phyloP scores from a whole-genome alignment of 768 basidiomycete species.

The Aureoboletus auriporus region DNA sequence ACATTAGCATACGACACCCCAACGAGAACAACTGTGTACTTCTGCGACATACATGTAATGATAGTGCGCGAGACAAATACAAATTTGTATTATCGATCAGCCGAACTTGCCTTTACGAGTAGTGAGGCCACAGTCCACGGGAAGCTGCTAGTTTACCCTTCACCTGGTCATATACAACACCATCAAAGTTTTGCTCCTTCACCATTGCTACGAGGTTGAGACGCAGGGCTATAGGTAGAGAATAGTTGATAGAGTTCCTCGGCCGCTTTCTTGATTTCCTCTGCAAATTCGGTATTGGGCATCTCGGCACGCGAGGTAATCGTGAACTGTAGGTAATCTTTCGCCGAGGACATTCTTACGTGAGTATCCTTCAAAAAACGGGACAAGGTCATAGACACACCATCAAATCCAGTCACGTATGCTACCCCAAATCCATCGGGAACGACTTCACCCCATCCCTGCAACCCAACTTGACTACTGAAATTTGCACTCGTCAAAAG shows the following conservation, averaged over 20 bases:
- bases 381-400: conserved; percentile 33
- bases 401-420: conserved; percentile 88
- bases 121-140: too few relatives aligned
- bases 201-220: too few relatives aligned
- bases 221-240: conserved; percentile 1
- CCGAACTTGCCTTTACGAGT: too few relatives aligned
- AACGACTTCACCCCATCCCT: conserved; percentile 97
- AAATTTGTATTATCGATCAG: too few relatives aligned
- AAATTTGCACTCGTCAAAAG: conserved; percentile 88
- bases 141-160: too few relatives aligned
- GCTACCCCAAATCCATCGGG: conserved; percentile 93
- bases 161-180: too few relatives aligned
- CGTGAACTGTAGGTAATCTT: conserved; percentile 81
- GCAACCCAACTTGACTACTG: conserved; percentile 77
- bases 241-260: conserved; percentile 71
- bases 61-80: too few relatives aligned
- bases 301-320: conserved; percentile 83
- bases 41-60: too few relatives aligned
- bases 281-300: conserved; percentile 70
- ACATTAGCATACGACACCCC: too few relatives aligned
- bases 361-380: conserved; percentile 1
- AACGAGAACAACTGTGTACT: too few relatives aligned
- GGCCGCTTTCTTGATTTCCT: conserved; percentile 61
- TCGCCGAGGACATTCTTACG: too few relatives aligned
- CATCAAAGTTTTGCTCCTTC: conserved; percentile 21